phyloP scores from a whole-genome alignment of 1,139 yeast species.

The Trichomonascaceae sp. region DNA sequence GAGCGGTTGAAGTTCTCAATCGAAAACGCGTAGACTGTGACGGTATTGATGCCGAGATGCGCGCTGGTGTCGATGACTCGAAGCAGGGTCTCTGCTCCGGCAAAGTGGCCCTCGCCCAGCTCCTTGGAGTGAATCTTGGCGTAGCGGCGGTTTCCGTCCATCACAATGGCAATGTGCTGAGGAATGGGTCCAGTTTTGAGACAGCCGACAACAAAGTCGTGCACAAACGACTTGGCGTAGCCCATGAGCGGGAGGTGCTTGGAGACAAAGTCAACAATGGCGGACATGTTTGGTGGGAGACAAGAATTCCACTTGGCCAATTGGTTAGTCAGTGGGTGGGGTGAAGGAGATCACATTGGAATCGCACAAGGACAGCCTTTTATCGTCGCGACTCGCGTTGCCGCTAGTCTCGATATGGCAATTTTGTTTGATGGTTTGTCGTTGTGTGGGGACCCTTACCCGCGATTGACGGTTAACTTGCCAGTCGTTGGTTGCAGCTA shows the following conservation, averaged over 20 bases:
- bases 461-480: too few relatives aligned
- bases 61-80: slow-evolving; percentile 31
- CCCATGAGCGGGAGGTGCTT: slow-evolving; percentile 15
- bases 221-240: slow-evolving; percentile 15
- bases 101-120: slow-evolving; percentile 77
- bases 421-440: too few relatives aligned
- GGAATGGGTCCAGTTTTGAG: slow-evolving; percentile 78
- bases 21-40: slow-evolving; percentile 89
- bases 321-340: too few relatives aligned
- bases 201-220: slow-evolving; percentile 14
- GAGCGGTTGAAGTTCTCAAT: slow-evolving; percentile 89
- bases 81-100: slow-evolving; percentile 84
- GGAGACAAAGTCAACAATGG: too few relatives aligned
- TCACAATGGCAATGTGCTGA: slow-evolving; percentile 78
- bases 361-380: too few relatives aligned
- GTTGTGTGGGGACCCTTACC: too few relatives aligned
- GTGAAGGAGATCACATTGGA: too few relatives aligned
- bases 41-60: slow-evolving; percentile 69
- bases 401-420: too few relatives aligned
- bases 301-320: too few relatives aligned
- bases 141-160: slow-evolving; percentile 93
- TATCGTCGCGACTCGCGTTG: too few relatives aligned
- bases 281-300: too few relatives aligned
- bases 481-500: too few relatives aligned
- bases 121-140: slow-evolving; percentile 65